A percentile compares a stretch with the other conserved stretches of the same genome.
Evolutionary conservation across 441 rosid species (phyloP).

Genomic region (Populus hybrid): DNA sequence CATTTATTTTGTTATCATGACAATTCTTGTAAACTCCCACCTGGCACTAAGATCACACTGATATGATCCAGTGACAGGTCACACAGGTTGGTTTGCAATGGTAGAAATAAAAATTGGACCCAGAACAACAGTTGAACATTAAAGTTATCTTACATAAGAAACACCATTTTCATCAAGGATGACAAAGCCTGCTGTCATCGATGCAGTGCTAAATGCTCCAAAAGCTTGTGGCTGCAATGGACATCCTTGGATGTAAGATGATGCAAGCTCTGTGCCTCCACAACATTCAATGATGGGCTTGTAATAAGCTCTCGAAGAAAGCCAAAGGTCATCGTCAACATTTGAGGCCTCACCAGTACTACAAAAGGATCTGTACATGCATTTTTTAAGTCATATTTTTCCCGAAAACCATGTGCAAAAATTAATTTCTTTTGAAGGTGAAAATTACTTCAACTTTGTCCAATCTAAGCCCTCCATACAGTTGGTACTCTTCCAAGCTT

Average conservation of each 20-base stretch:
- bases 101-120: not conserved
- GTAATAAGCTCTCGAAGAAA: conserved; percentile 74
- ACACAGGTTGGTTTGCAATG: not conserved
- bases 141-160: conserved; percentile 48
- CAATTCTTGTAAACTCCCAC: not conserved
- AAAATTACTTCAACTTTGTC: conserved; percentile 63
- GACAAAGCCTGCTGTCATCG: conserved; percentile 71
- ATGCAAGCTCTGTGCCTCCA: conserved; percentile 89
- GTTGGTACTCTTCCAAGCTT: conserved; percentile 68
- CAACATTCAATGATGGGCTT: conserved; percentile 77
- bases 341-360: conserved; percentile 83
- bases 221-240: conserved; percentile 81
- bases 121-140: not conserved
- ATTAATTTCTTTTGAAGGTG: not conserved
- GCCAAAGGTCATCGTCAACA: conserved; percentile 92
- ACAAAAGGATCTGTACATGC: conserved; percentile 45
- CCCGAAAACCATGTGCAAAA: not conserved
- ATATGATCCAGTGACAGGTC: conserved; percentile 4
- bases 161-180: conserved; percentile 69
- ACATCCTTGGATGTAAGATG: conserved; percentile 66
- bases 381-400: not conserved
- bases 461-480: conserved; percentile 76
- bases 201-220: conserved; percentile 71
- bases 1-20: not conserved
- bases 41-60: not conserved